Conservation (phyloP, 1,284 basidiomycete genomes). For the Austroboletus olivaceoglutinosus region DNA sequence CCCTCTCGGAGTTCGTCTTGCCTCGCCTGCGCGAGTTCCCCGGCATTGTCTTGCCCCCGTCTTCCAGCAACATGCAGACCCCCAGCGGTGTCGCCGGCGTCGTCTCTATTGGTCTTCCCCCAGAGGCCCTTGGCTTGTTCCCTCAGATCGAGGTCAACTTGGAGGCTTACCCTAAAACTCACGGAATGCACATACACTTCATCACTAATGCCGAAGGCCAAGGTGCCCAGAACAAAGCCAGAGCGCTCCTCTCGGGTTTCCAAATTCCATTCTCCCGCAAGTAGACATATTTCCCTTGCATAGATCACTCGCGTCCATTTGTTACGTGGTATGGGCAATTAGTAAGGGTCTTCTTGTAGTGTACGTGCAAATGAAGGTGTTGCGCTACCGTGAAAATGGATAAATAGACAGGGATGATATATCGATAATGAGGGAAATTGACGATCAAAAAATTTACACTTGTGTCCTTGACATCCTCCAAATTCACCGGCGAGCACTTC, state of each 20-base stretch:
- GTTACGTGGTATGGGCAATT: constrained; percentile 22
- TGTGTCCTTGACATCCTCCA: background rate
- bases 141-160: constrained; percentile 93
- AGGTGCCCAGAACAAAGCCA: constrained; percentile 83
- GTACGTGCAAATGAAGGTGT: constrained; percentile 25
- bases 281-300: constrained; percentile 19
- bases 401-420: constrained; percentile 15
- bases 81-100: constrained; percentile 83
- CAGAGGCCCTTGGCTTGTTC: constrained; percentile 86
- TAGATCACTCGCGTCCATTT: background rate
- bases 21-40: constrained; percentile 90
- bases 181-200: constrained; percentile 91
- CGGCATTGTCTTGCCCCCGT: constrained; percentile 73
- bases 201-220: constrained; percentile 81
- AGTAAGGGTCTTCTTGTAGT: constrained; percentile 16
- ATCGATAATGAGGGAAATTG: constrained; percentile 13
- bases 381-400: constrained; percentile 11
- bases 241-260: constrained; percentile 84
- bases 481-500: constrained; percentile 23
- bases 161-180: constrained; percentile 79
- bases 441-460: constrained; percentile 3
- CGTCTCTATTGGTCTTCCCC: constrained; percentile 84
- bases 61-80: constrained; percentile 58
- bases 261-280: constrained; percentile 75
- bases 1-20: constrained; percentile 90